These are phyloP conservation scores for Kwoniella sp. DNA, from an alignment of 768 basidiomycete species.

Conservation along the genomic window DNA sequence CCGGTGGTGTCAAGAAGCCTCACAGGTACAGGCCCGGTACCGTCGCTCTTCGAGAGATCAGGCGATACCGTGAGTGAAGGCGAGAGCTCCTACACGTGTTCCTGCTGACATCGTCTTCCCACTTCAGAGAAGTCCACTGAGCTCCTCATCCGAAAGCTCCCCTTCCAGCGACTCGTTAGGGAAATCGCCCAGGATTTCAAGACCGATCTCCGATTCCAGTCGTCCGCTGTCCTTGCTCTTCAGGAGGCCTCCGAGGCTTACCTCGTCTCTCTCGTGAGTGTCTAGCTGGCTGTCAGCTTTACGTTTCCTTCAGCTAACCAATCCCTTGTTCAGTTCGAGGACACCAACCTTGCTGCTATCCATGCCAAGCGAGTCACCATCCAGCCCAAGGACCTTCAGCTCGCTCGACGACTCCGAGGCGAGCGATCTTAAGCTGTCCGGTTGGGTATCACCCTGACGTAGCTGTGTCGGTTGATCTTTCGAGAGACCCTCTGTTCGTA, in stretches of 20 bases:
- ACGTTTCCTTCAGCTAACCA: background rate
- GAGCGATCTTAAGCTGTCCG: constrained; percentile 38
- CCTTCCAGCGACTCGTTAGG: constrained; percentile 69
- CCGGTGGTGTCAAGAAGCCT: constrained; percentile 99
- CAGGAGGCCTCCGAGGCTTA: constrained; percentile 62
- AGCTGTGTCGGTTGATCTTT: background rate
- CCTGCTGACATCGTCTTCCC: background rate
- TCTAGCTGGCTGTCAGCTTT: background rate
- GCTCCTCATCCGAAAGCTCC: constrained; percentile 57
- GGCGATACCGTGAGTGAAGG: constrained; percentile 56
- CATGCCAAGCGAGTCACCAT: constrained; percentile 67
- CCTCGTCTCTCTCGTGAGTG: constrained; percentile 59
- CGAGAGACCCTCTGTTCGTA: background rate
- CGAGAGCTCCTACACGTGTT: constrained; percentile 1
- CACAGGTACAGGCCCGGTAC: constrained; percentile 57
- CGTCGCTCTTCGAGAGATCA: constrained; percentile 56
- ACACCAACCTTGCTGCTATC: constrained; percentile 52
- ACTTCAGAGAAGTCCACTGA: constrained; percentile 54
- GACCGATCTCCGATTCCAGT: constrained; percentile 70
- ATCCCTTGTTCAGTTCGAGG: constrained; percentile 34
- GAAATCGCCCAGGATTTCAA: constrained; percentile 81
- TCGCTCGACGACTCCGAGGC: constrained; percentile 50
- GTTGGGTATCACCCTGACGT: background rate
- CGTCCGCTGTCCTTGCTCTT: constrained; percentile 56
- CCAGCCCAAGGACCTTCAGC: constrained; percentile 57